phyloP scores from a whole-genome alignment of 2,329 filamentous ascomycete genomes.

The Aspergillus intermedius region DNA sequence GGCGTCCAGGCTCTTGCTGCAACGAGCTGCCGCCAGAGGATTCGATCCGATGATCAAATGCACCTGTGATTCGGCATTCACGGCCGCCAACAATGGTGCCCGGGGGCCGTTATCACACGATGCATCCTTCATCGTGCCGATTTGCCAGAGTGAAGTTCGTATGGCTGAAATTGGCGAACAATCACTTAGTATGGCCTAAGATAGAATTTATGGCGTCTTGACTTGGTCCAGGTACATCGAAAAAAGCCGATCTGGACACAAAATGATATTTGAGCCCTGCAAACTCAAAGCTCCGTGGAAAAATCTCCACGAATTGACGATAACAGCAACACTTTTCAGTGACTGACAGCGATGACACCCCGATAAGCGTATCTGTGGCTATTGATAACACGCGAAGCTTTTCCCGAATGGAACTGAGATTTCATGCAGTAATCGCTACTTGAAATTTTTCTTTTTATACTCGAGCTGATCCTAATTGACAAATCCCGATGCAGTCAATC shows the following conservation, averaged over 20 bases:
- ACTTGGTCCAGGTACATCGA: neutral
- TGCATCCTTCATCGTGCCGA: conserved; percentile 27
- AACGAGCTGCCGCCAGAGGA: conserved; percentile 78
- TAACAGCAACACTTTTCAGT: conserved; percentile 10
- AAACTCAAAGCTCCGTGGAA: conserved; percentile 14
- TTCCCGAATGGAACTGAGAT: neutral
- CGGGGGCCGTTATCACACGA: conserved; percentile 15
- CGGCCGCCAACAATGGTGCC: conserved; percentile 34
- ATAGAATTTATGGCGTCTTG: neutral
- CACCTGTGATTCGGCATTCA: conserved; percentile 41
- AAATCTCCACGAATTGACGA: conserved; percentile 11
- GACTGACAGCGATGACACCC: conserved; percentile 3
- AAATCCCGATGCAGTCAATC: conserved; percentile 21
- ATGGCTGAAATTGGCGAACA: neutral
- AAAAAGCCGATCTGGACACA: conserved; percentile 8
- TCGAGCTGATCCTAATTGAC: conserved; percentile 7
- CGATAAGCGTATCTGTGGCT: conserved; percentile 13
- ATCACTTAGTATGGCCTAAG: neutral
- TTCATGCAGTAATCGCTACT: no score
- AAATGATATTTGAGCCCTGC: conserved; percentile 6
- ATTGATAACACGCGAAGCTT: conserved; percentile 3
- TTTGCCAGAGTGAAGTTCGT: conserved; percentile 3
- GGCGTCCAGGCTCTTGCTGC: conserved; percentile 69
- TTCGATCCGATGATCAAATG: conserved; percentile 85
- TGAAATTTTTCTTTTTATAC: conserved; percentile 13